Evolutionary conservation across 75 land plant species (phyloP).

Genomic region (Isoetes taiwanensis): DNA sequence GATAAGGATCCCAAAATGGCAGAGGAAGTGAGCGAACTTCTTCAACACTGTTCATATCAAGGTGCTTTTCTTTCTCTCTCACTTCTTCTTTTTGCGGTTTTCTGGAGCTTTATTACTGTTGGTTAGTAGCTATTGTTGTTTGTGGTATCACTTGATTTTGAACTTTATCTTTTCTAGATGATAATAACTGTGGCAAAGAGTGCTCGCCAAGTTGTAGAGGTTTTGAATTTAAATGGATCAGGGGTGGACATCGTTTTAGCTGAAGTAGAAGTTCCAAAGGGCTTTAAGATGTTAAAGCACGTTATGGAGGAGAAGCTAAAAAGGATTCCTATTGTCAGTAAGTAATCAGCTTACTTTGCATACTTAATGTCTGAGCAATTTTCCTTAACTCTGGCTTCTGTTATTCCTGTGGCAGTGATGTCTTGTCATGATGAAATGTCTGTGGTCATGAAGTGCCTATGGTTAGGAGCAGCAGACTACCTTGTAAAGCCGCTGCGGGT

Average conservation of each 20-base stretch:
- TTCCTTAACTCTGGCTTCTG: no score
- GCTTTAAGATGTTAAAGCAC: constrained; percentile 68
- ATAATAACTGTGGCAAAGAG: constrained; percentile 40
- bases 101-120: not conserved
- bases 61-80: constrained; percentile 20
- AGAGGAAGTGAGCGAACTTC: constrained; percentile 33
- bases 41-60: constrained; percentile 65
- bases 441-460: constrained; percentile 69
- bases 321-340: constrained; percentile 62
- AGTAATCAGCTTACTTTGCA: constrained; percentile 4
- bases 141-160: not conserved
- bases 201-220: constrained; percentile 67
- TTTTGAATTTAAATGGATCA: constrained; percentile 38
- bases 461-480: constrained; percentile 80
- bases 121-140: not conserved
- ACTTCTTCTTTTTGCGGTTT: not conserved
- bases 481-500: constrained; percentile 81
- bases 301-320: constrained; percentile 33
- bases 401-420: constrained; percentile 60
- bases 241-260: constrained; percentile 65
- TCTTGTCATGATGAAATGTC: constrained; percentile 73
- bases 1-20: constrained; percentile 52
- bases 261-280: constrained; percentile 81
- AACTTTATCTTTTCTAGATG: not conserved
- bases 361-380: constrained; percentile 1